A percentile compares a stretch with the other conserved stretches of the same genome.
Evolutionary conservation across 2,329 filamentous ascomycete species (phyloP).

Genomic region (Colletotrichum paranaense): DNA sequence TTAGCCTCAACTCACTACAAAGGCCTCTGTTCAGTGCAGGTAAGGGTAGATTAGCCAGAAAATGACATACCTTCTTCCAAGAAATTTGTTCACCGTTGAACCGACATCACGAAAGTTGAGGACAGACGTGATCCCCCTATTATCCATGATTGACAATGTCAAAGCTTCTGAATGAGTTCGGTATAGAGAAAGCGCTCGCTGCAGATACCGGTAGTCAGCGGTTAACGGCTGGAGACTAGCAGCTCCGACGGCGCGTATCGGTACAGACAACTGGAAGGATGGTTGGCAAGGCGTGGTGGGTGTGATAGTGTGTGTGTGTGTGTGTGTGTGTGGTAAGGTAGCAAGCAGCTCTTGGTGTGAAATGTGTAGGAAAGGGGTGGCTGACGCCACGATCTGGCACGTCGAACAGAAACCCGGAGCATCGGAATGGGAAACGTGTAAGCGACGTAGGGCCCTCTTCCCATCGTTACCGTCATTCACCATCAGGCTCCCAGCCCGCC

Average conservation of each 20-base stretch:
- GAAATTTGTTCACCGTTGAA: slow-evolving; percentile 70
- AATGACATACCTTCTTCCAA: slow-evolving; percentile 62
- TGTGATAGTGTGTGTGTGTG: neutral
- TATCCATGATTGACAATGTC: slow-evolving; percentile 21
- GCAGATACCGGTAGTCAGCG: neutral
- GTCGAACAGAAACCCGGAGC: neutral
- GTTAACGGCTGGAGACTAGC: neutral
- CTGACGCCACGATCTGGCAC: slow-evolving; percentile 4
- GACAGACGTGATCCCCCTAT: slow-evolving; percentile 49
- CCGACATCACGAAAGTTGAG: slow-evolving; percentile 85
- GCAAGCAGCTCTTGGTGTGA: neutral
- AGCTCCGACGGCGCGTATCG: neutral
- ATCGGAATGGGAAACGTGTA: neutral
- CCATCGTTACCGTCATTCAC: neutral
- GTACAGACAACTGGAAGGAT: neutral
- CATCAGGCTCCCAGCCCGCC: neutral
- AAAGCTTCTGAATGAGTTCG: neutral
- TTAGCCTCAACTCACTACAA: neutral
- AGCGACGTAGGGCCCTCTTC: neutral
- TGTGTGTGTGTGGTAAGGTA: neutral
- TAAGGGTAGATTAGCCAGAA: neutral
- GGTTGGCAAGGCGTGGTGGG: neutral
- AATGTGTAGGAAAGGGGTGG: neutral
- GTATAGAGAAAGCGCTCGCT: neutral
- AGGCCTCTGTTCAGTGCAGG: neutral